Evolutionary conservation across 495 filamentous ascomycete genomes (phyloP).

Genomic region (Copromyces sp.): DNA sequence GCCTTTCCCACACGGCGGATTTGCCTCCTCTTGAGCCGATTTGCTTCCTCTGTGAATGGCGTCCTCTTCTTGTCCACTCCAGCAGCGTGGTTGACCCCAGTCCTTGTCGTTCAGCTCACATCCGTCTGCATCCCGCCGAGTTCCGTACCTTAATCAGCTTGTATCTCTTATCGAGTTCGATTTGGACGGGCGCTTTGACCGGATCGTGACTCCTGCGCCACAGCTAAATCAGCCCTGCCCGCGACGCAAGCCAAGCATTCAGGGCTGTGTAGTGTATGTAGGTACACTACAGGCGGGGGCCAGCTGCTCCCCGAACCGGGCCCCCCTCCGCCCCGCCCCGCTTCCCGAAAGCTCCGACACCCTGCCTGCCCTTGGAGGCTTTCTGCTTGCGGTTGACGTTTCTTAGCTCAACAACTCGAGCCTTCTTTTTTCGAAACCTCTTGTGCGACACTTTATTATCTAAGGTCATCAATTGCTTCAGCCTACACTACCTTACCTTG

Average conservation of each 20-base stretch:
- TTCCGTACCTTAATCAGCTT: neutral
- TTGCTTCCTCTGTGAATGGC: neutral
- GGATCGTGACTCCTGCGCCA: neutral
- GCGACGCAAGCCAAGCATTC: neutral
- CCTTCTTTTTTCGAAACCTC: neutral
- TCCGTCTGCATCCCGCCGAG: neutral
- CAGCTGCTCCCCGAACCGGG: neutral
- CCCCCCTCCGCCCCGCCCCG: neutral
- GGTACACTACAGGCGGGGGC: too few relatives aligned
- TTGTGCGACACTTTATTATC: neutral
- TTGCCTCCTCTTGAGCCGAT: neutral
- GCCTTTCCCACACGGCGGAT: neutral
- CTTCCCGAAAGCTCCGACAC: neutral
- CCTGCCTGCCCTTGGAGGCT: neutral
- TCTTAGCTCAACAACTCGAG: neutral
- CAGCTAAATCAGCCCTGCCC: neutral
- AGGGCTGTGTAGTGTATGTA: too few relatives aligned
- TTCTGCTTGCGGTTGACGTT: neutral
- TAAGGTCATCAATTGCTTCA: neutral
- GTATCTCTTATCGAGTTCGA: neutral
- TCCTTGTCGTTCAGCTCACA: neutral
- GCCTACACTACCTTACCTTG: neutral
- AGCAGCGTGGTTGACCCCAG: neutral
- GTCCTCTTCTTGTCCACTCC: neutral
- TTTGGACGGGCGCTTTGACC: neutral